These are phyloP conservation scores for Myriosclerotinia duriaeana DNA, from an alignment of 2,329 filamentous ascomycete genomes.

Conservation along the genomic window DNA sequence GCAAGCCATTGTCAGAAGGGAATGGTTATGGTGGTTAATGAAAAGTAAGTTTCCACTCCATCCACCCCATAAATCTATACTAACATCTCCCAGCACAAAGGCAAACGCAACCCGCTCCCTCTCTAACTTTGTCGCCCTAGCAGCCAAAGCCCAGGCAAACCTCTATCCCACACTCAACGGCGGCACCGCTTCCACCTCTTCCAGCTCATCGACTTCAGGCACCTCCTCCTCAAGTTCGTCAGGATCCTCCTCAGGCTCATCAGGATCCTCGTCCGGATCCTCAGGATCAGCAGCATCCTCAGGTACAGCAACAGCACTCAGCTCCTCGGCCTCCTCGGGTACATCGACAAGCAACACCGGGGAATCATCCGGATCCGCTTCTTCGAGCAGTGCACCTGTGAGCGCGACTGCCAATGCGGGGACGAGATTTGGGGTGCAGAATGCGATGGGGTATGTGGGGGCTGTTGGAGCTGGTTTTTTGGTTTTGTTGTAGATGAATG, in stretches of 20 bases:
- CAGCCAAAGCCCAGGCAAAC: slow-evolving; percentile 44
- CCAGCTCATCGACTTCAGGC: slow-evolving; percentile 14
- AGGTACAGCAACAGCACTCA: not conserved
- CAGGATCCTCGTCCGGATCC: not conserved
- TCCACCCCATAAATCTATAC: not conserved
- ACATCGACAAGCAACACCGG: not conserved
- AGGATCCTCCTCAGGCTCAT: not conserved
- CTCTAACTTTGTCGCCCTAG: slow-evolving; percentile 42
- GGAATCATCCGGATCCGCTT: not conserved
- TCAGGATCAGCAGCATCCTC: slow-evolving; percentile 5
- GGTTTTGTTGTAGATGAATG: slow-evolving; percentile 2
- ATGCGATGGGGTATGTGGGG: slow-evolving; percentile 1
- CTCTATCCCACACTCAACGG: slow-evolving; percentile 40
- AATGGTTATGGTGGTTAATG: slow-evolving; percentile 47
- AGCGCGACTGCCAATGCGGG: slow-evolving; percentile 9
- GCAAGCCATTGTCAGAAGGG: slow-evolving; percentile 65
- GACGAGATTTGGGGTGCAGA: not conserved
- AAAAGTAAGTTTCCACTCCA: slow-evolving; percentile 49
- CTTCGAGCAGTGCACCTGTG: slow-evolving; percentile 18
- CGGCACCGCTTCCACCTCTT: slow-evolving; percentile 19
- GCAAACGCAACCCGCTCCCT: slow-evolving; percentile 56
- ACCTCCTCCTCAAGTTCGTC: slow-evolving; percentile 12
- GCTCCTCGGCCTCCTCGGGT: slow-evolving; percentile 2
- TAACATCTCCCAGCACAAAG: slow-evolving; percentile 32
- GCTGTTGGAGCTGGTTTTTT: slow-evolving; percentile 6